Conservation (phyloP, 2,329 filamentous ascomycete genomes). For the Epichloe typhina region DNA sequence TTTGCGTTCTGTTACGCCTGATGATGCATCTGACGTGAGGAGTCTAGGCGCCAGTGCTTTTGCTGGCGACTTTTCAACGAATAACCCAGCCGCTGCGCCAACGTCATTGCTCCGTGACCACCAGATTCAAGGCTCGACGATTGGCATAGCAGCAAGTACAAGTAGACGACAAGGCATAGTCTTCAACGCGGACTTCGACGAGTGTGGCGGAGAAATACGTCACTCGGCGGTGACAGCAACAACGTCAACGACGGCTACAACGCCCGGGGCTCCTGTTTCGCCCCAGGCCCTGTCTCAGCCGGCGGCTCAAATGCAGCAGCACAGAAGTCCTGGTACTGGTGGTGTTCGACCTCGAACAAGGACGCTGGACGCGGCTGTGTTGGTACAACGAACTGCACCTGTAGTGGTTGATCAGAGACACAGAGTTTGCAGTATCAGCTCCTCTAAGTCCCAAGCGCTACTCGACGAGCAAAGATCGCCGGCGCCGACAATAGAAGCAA, state of each 20-base stretch:
- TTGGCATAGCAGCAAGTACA: conserved; percentile 14
- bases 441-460: conserved; percentile 40
- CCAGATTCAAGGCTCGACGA: conserved; percentile 20
- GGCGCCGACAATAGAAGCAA: conserved; percentile 27
- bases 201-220: conserved; percentile 16
- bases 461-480: conserved; percentile 34
- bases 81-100: not conserved
- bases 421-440: conserved; percentile 59
- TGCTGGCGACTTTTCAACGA: conserved; percentile 9
- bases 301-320: conserved; percentile 12
- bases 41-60: conserved; percentile 12
- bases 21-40: conserved; percentile 28
- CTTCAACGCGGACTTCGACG: conserved; percentile 42
- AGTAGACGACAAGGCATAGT: conserved; percentile 44
- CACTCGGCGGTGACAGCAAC: conserved; percentile 20
- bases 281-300: conserved; percentile 1
- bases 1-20: conserved; percentile 55
- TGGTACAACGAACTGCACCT: conserved; percentile 29
- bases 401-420: conserved; percentile 39
- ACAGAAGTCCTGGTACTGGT: conserved; percentile 18
- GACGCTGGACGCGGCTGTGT: conserved; percentile 43
- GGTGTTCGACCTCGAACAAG: conserved; percentile 40
- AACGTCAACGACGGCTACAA: not conserved
- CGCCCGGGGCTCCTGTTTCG: not conserved
- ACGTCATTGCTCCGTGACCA: conserved; percentile 13